Base-by-base conservation (phyloP, 2,329 filamentous ascomycete genomes). In the Fusarium penzigii region DNA sequence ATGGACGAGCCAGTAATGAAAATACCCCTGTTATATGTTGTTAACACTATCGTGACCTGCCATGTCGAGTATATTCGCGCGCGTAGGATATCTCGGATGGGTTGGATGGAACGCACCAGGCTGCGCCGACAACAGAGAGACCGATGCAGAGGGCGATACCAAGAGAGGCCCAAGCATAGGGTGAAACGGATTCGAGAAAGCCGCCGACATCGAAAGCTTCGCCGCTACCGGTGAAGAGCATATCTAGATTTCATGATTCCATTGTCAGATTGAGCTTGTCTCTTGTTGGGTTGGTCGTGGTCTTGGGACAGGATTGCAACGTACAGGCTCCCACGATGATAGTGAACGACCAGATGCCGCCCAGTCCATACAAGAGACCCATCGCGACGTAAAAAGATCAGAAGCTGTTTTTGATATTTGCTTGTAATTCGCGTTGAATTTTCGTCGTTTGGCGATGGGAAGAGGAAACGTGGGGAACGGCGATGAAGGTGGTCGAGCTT, bases 1-100 rank as follows among this genome's bases (percentile, higher is more conserved):
- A 99, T 99, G 52, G 94, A 96, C 53, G 92, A 95, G 65, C 95
- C 95, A 34, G 94, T 99, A 65, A 97, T 94, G 78, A 99, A 94
- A 73, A 99, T 99, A 67, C 95, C 94, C 94, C 94, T 97, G 68
- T 25, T 14, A 44, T 11, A 25, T 14, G 20, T 40, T 25, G 52
- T 68, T 55, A 68, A 61, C 59, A 44, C 38, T 29, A 39, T 39
- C 34, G 39, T 39, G 44, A 13, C 12, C 5, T 40, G 39, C 17
- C 39, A 20, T 9, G 39, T 16, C 39, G 39, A 40, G 6, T 10
- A 40, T 40, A 17, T 10, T 32, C 34, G 20, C 34, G 39, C 25
- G 17, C 14, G 36, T 32, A 9, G 39, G 14, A 32, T 48, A 52
- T 38, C 43, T 43, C 42, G 38, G 32, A 46, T 49, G 17, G 38